Base-by-base conservation (phyloP, 2,329 filamentous ascomycete genomes). In the Colletotrichum truncatum region DNA sequence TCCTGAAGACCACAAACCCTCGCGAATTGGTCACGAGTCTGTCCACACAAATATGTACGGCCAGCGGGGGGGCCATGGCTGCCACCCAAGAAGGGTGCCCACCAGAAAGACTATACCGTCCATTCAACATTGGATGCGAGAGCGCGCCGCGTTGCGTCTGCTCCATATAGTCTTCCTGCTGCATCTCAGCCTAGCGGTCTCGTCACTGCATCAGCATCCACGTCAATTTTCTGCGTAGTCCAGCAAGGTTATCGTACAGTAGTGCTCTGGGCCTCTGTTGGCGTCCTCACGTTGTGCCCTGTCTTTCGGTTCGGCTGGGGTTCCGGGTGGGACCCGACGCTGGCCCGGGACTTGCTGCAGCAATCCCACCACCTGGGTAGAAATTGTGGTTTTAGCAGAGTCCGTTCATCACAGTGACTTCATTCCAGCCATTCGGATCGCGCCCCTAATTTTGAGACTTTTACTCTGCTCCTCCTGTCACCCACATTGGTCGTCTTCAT, bases 341-440 rank as follows among this genome's bases (percentile, higher is more conserved):
- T 57, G 41, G 32, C 28, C 46, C 54, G 36, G 46, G 54, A 60
- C 39, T 62, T 54, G 38, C 25, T 43, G 55, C 45, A 46, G 38
- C 43, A 39, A 39, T 34, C 38, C 60, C 53, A 43, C 46, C 46
- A 16, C 7, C 38, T 59, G 36, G 34, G 38, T 28, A 45, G 46
- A 53, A 49, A 26, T 38, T 28, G 52, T 53, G 55, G 30, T 30
- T 64, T 64, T 58, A 41, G 43, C 28, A 56, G 43, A 41, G 36
- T 56, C 36, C 46, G 11, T 39, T 23, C 34, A 41, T 45, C 46
- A 53, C 55, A 21, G 28, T 53, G 55, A 64, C 41, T 65, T 43
- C 32, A 30, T 51, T 62, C 62, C 57, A 62, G 49, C 62, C 62
- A 65, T 62, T 65, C 62, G 62, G 62, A 61, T 34, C 36, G 62